phyloP scores from a whole-genome alignment of 768 basidiomycete genomes.

The Strobilomyces echinocephalus region DNA sequence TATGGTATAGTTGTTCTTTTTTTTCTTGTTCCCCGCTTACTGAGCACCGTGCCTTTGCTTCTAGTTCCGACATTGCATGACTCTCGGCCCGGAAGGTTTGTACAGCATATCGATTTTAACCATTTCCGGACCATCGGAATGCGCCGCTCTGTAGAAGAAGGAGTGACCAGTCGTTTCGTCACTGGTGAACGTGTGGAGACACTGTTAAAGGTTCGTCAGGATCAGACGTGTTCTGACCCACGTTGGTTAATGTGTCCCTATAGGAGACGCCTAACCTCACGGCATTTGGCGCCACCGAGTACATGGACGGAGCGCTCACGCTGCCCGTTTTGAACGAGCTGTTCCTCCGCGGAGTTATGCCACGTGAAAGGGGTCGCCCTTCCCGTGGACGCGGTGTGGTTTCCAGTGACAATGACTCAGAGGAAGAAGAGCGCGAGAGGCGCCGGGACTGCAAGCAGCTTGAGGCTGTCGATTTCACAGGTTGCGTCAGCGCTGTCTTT shows the following conservation, averaged over 20 bases:
- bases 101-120: slow-evolving; percentile 88
- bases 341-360: slow-evolving; percentile 77
- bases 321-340: slow-evolving; percentile 83
- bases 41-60: background rate
- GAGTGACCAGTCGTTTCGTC: slow-evolving; percentile 85
- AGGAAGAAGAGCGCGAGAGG: slow-evolving; percentile 75
- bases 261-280: slow-evolving; percentile 87
- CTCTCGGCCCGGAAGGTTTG: slow-evolving; percentile 71
- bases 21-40: slow-evolving; percentile 2
- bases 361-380: slow-evolving; percentile 64
- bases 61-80: slow-evolving; percentile 67
- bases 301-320: slow-evolving; percentile 93
- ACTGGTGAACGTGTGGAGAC: slow-evolving; percentile 81
- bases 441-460: slow-evolving; percentile 71
- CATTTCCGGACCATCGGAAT: slow-evolving; percentile 97
- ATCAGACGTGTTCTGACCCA: slow-evolving; percentile 2
- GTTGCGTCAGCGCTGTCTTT: slow-evolving; percentile 90
- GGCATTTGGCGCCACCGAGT: slow-evolving; percentile 94
- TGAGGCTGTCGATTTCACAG: slow-evolving; percentile 89
- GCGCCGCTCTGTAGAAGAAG: slow-evolving; percentile 87
- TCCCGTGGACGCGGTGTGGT: slow-evolving; percentile 57
- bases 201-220: slow-evolving; percentile 60
- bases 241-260: slow-evolving; percentile 5
- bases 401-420: slow-evolving; percentile 50
- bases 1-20: slow-evolving; percentile 50